Evolutionary conservation across 23 red algal species (phyloP), one percentile per base, ranked within the genome.

Genomic region (Gracilaria vermiculophylla): DNA sequence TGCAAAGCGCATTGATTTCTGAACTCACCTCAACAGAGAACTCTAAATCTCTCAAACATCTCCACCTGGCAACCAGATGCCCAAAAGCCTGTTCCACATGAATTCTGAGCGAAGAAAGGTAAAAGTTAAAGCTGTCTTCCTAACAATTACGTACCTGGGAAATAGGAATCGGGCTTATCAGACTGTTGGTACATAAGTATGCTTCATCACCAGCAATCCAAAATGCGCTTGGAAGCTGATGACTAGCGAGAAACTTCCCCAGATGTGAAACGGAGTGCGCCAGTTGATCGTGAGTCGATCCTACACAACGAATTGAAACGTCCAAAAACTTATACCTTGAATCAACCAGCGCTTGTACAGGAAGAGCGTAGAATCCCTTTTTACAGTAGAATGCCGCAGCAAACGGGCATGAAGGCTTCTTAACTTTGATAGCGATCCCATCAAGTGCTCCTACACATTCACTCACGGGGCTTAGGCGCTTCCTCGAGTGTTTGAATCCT

Each of bases 11-110:
- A n/a, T n/a, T n/a, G n/a, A n/a, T n/a, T n/a, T n/a, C n/a, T n/a
- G n/a, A n/a, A n/a, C n/a, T n/a, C n/a, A n/a, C n/a, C n/a, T n/a
- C n/a, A n/a, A n/a, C n/a, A n/a, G n/a, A n/a, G n/a, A n/a, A n/a
- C n/a, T n/a, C n/a, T n/a, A n/a, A n/a, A n/a, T n/a, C n/a, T n/a
- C n/a, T n/a, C 52, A 55, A 55, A 55, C 66, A 35, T 0, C 80
- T 45, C 4, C 53, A 84, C 15, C 56, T 35, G 0, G 33, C 62
- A 17, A 70, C 56, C 0, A 84, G 24, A 5, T 27, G 23, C 12
- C 60, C 2, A 45, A 67, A 84, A 6, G 55, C 3, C 62, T 84
- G 80, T 24, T 84, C 56, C 3, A 84, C 62, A 42, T 43, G 40
- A 20, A 84, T 57, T 0, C 58, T 10, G 8, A 58, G 4, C 3